phyloP scores from a whole-genome alignment of 805 yeast genomes.

The Candida maltosa region DNA sequence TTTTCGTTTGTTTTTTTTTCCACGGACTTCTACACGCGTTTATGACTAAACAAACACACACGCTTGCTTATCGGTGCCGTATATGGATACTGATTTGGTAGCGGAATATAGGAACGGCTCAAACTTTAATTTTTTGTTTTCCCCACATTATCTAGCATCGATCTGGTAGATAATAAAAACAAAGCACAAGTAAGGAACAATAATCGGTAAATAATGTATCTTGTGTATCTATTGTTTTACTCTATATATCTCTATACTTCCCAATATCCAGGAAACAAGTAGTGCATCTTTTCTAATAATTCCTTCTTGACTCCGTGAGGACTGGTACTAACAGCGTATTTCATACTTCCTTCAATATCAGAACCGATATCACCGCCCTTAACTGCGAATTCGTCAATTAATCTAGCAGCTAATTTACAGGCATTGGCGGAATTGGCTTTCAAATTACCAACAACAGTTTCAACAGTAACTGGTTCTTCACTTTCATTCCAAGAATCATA shows the following conservation, averaged over 20 bases:
- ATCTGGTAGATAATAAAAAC: too few species aligned
- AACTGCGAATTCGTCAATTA: slow-evolving; percentile 64
- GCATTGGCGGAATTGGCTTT: slow-evolving; percentile 88
- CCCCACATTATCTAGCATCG: too few species aligned
- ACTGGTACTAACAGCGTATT: slow-evolving; percentile 75
- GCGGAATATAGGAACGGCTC: too few species aligned
- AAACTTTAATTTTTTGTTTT: too few species aligned
- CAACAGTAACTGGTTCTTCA: slow-evolving; percentile 97
- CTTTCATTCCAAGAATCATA: slow-evolving; percentile 97
- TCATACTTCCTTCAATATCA: slow-evolving; percentile 72
- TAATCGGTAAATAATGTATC: neutral
- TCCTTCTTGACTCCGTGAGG: slow-evolving; percentile 70
- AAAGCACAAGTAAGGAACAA: too few species aligned
- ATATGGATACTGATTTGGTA: too few species aligned
- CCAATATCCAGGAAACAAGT: slow-evolving; percentile 90
- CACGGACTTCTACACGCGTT: too few species aligned
- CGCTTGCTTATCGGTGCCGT: too few species aligned
- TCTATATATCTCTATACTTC: slow-evolving; percentile 23
- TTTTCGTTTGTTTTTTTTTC: too few species aligned
- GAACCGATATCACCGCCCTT: slow-evolving; percentile 60
- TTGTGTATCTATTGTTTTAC: neutral
- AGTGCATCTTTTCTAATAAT: slow-evolving; percentile 77
- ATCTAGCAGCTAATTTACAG: slow-evolving; percentile 63
- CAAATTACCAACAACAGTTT: slow-evolving; percentile 88
- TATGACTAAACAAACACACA: too few species aligned